Percentiles rank a stretch among this genome's conserved stretches.
Evolutionary conservation across 176 grass and related monocot genomes (phyloP).

Genomic region (Oryza officinalis): DNA sequence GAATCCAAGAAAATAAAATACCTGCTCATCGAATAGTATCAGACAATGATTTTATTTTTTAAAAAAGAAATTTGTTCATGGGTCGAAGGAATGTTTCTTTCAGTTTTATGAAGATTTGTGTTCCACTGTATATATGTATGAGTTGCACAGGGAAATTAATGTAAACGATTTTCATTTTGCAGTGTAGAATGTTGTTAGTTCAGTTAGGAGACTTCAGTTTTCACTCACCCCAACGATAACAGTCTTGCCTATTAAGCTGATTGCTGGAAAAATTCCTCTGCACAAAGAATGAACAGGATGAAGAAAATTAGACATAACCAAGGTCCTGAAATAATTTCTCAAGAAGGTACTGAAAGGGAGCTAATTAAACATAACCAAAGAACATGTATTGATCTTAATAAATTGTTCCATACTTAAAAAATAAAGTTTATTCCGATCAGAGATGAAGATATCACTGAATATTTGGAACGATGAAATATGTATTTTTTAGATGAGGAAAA

Average conservation of each 20-base stretch:
- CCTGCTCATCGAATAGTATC: slow-evolving; percentile 37
- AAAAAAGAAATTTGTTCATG: not conserved
- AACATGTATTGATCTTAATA: not conserved
- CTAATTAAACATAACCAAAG: not conserved
- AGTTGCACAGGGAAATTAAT: not conserved
- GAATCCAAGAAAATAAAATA: slow-evolving; percentile 75
- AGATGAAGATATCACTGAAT: not conserved
- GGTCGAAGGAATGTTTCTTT: not conserved
- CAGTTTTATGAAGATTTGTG: not conserved
- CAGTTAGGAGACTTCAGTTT: not conserved
- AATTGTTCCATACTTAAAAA: not conserved
- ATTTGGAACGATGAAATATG: not conserved
- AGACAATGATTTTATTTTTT: not conserved
- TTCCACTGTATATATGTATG: not conserved
- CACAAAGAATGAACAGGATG: not conserved
- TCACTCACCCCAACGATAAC: slow-evolving; percentile 65
- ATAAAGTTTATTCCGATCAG: not conserved
- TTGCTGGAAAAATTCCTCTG: slow-evolving; percentile 67
- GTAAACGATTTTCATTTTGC: not conserved
- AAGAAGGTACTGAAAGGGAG: not conserved
- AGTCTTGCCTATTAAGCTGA: slow-evolving; percentile 51
- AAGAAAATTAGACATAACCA: not conserved
- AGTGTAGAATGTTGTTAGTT: not conserved
- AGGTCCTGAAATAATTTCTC: not conserved
- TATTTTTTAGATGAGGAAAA: not conserved